Evolutionary conservation across 371 early-diverging fungal species (phyloP), one percentile per base, ranked within the genome.

Genomic region (Mucor saturninus): DNA sequence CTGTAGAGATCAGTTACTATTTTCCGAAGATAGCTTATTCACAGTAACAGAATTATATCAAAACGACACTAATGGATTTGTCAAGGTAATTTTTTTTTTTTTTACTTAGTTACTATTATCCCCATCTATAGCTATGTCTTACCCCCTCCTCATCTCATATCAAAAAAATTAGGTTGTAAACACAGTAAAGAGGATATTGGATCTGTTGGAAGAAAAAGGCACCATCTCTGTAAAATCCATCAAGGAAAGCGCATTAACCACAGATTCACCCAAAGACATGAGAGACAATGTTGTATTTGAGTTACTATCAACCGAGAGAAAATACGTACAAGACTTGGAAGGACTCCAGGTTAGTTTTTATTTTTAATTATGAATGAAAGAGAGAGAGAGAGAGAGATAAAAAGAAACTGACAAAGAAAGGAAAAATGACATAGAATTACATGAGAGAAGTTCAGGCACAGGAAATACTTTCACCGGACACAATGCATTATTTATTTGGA

Each of bases 51-150:
- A 96, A 37, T 75, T 97, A 43, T 93, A 86, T 68, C 91, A 92
- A 67, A 95, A 97, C 65, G 95, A 98, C 74, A 97, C 96, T 13
- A 93, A 93, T 73, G 93, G 92, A 46, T 93, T 97, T 73, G 92
- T 97, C 57, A 97, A 95, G 88, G 97, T 96, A 81, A 46, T 9
- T 57, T 14, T 31, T 37, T 48, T 56, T 48, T 50, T 51, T 51
- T 29, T 51, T 51, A 21, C 35, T 53, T 59, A 29, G 30, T 42
- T 32, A 10, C 14, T 55, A 9, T 21, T 1, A 21, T 21, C 21
- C 21, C 1, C 21, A 21, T 21, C 21, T 21, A 21, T 21, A 21
- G 0, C 21, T 21, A 21, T 21, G 1, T 21, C 21, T 21, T 21
- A 21, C 21, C 21, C 21, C 21, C 21, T 21, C 21, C 21, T 21